A percentile compares a stretch with the other conserved stretches of the same genome.
Evolutionary conservation across 352 stramenopile species (phyloP).

Genomic region (Phytopythium chamaehyphon): DNA sequence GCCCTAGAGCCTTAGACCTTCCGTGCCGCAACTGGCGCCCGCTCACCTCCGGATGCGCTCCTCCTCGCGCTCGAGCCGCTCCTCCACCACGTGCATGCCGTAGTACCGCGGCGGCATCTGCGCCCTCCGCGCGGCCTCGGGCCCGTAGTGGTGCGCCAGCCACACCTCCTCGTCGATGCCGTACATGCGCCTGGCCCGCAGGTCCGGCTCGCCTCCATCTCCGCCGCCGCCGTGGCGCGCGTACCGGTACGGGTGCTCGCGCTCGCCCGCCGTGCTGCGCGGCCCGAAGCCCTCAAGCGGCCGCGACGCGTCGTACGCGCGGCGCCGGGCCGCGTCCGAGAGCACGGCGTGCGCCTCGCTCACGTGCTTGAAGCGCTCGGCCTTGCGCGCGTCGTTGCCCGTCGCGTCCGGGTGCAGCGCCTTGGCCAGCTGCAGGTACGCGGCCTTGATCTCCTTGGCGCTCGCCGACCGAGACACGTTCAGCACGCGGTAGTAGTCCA

Average conservation of each 20-base stretch:
- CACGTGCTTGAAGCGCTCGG: constrained; percentile 83
- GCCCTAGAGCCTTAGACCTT: no score
- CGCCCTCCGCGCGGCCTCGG: constrained; percentile 37
- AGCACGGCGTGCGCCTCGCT: constrained; percentile 77
- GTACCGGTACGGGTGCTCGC: constrained; percentile 66
- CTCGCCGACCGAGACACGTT: constrained; percentile 63
- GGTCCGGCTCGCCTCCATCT: constrained; percentile 14
- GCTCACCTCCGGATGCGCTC: constrained; percentile 54
- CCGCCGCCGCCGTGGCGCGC: constrained; percentile 27
- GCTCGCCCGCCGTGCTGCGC: constrained; percentile 33
- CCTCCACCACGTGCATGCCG: constrained; percentile 70
- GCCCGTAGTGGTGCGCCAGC: constrained; percentile 81
- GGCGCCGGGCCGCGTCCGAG: constrained; percentile 52
- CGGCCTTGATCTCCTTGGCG: constrained; percentile 73
- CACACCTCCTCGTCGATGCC: constrained; percentile 83
- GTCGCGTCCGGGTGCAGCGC: constrained; percentile 84
- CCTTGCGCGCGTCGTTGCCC: constrained; percentile 73
- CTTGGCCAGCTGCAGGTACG: constrained; percentile 79
- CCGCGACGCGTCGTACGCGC: constrained; percentile 58
- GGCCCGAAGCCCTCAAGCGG: constrained; percentile 38
- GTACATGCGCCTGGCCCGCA: constrained; percentile 40
- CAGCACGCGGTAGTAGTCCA: constrained; percentile 78
- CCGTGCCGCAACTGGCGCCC: background rate
- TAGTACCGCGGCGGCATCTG: constrained; percentile 51
- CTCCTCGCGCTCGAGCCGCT: constrained; percentile 59